A percentile compares a stretch with the other conserved stretches of the same genome.
phyloP scores from a whole-genome alignment of 2,329 filamentous ascomycete genomes.

The Colletotrichum sp. region DNA sequence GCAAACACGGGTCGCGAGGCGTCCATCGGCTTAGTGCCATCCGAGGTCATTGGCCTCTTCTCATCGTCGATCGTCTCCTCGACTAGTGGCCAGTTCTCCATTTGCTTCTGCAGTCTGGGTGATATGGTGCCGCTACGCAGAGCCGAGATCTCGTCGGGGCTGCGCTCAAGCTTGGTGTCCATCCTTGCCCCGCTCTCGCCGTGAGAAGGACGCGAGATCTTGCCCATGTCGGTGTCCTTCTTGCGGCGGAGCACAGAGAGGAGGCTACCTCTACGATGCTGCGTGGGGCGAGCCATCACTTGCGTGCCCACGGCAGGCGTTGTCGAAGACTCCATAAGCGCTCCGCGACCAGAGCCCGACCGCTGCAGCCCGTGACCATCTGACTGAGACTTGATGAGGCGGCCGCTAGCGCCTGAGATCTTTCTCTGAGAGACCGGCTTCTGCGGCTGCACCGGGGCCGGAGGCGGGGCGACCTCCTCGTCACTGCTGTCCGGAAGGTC shows the following conservation, averaged over 20 bases:
- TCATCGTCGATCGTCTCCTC: constrained; percentile 27
- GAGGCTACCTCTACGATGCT: constrained; percentile 52
- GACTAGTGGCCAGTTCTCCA: constrained; percentile 55
- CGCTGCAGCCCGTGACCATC: constrained; percentile 34
- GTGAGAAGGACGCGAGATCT: constrained; percentile 57
- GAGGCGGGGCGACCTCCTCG: constrained; percentile 30
- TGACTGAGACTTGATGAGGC: constrained; percentile 24
- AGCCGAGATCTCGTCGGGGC: constrained; percentile 54
- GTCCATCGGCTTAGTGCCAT: constrained; percentile 24
- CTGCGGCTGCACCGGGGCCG: background rate
- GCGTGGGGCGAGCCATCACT: constrained; percentile 28
- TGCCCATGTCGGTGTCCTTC: constrained; percentile 56
- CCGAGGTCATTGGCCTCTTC: constrained; percentile 39
- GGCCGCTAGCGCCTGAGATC: constrained; percentile 10
- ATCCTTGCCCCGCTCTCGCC: constrained; percentile 64
- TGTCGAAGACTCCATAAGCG: constrained; percentile 27
- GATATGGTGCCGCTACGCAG: constrained; percentile 41
- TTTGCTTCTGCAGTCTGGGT: constrained; percentile 25
- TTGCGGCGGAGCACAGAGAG: constrained; percentile 70
- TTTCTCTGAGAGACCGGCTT: constrained; percentile 25
- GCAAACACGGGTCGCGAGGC: constrained; percentile 32
- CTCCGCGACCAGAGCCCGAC: constrained; percentile 46
- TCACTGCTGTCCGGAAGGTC: constrained; percentile 67
- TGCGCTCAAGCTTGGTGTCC: constrained; percentile 67
- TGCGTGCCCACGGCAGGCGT: constrained; percentile 24